Percentiles rank a stretch among this genome's conserved stretches.
These are phyloP conservation scores for Phytophthora brassicae DNA, from an alignment of 352 stramenopile species.

Conservation along the genomic window DNA sequence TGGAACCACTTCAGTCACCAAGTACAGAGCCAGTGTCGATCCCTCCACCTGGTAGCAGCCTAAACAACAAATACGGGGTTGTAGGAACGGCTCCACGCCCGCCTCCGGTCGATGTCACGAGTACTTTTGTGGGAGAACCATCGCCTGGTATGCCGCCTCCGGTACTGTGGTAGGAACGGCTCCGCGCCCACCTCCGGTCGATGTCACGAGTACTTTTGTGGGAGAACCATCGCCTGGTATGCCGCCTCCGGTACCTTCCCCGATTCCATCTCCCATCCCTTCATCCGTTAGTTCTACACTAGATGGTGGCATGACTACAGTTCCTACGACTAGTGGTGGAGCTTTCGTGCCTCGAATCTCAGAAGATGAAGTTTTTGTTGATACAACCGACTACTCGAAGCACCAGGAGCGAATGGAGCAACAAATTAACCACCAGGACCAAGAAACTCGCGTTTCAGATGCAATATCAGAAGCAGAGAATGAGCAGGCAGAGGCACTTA, in stretches of 20 bases:
- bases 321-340: constrained; percentile 2
- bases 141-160: constrained; percentile 42
- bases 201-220: constrained; percentile 41
- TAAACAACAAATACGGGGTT: constrained; percentile 23
- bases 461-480: constrained; percentile 10
- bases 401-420: constrained; percentile 34
- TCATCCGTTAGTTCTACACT: constrained; percentile 10
- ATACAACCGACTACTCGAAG: constrained; percentile 34
- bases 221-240: constrained; percentile 46
- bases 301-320: constrained; percentile 5
- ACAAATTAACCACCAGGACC: constrained; percentile 15
- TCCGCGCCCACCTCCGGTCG: constrained; percentile 25
- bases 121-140: constrained; percentile 42
- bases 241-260: constrained; percentile 37
- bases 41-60: constrained; percentile 2
- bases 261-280: constrained; percentile 23
- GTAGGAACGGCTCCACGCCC: constrained; percentile 12
- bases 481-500: constrained; percentile 53
- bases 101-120: constrained; percentile 36
- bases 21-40: constrained; percentile 27
- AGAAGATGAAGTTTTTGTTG: constrained; percentile 38
- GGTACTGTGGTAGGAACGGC: constrained; percentile 11
- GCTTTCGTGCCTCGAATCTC: constrained; percentile 31
- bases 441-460: constrained; percentile 10
- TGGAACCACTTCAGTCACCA: constrained; percentile 27